Conservation (phyloP, 768 basidiomycete genomes). For the Podaxis pistillaris region DNA sequence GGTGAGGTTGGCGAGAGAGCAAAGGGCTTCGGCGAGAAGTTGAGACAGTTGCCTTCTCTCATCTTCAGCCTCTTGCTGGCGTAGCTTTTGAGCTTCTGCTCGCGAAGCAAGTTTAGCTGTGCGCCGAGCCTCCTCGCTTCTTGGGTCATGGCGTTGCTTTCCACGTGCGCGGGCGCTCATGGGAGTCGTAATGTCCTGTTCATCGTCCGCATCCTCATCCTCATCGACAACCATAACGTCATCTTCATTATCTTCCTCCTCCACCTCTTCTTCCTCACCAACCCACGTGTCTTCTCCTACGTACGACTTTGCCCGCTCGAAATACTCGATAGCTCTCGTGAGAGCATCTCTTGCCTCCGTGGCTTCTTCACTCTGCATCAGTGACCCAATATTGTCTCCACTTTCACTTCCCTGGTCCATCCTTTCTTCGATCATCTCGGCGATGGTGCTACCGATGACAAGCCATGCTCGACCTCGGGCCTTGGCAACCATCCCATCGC, state of each 20-base stretch:
- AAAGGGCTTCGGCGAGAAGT: constrained; percentile 9
- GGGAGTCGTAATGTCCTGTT: neutral
- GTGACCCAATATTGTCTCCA: constrained; percentile 22
- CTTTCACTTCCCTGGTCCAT: constrained; percentile 43
- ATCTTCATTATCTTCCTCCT: constrained; percentile 12
- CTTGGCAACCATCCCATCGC: constrained; percentile 29
- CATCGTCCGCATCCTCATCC: constrained; percentile 9
- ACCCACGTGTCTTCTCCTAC: constrained; percentile 16
- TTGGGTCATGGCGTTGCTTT: constrained; percentile 4
- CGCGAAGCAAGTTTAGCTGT: neutral
- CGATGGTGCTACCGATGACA: constrained; percentile 50
- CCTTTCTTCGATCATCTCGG: constrained; percentile 54
- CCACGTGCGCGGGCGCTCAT: constrained; percentile 11
- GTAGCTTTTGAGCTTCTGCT: neutral
- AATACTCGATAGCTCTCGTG: constrained; percentile 39
- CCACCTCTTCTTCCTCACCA: constrained; percentile 12
- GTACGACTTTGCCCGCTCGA: constrained; percentile 37
- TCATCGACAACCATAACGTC: neutral
- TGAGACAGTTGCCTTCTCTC: constrained; percentile 5
- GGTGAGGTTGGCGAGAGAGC: constrained; percentile 11
- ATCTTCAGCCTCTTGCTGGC: constrained; percentile 3
- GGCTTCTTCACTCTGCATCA: constrained; percentile 47
- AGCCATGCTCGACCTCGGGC: constrained; percentile 57
- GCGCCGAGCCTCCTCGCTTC: neutral
- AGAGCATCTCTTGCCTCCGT: constrained; percentile 55